Evolutionary conservation across 2,329 filamentous ascomycete species (phyloP), one percentile per base, ranked within the genome.

Genomic region (Bipolaris gigantea): DNA sequence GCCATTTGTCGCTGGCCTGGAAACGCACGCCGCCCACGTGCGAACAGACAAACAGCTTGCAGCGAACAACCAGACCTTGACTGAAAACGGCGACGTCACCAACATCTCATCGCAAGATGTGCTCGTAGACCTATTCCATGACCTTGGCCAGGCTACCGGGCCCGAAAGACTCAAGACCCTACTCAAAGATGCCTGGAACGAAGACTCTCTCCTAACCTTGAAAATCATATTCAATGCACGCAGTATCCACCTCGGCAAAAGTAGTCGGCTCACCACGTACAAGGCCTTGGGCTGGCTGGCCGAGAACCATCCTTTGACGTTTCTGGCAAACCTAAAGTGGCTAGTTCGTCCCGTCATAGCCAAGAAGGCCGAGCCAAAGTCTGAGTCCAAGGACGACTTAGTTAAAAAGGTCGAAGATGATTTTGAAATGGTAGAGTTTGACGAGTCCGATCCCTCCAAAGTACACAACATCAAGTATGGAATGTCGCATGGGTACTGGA

Each of bases 231-330:
- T 83, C 76, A 84, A 85, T 55, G 71, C 79, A 0, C 78, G 84
- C 9, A 84, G 82, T n/a, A 85, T 86, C 44, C 83, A 86, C 53
- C 70, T 85, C 0, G 83, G 84, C 15, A 85, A 85, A 68, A 76
- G 76, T 32, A 79, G 77, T 8, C 76, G 75, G 19, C 51, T 65
- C 2, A 73, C 72, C 1, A 81, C 83, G 55, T 86, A 85, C 63
- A 77, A 76, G 16, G 79, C 78, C 19, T 76, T 81, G 15, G 82
- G 83, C 3, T 86, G 83, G 83, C 73, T 87, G 13, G 78, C 78
- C 2, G 64, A 80, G 60, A 69, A 80, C 25, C 84, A 86, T 50
- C 83, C 83, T 0, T 68, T 75, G 7, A 86, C 83, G 0, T 73
- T 86, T 1, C 63, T 84, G 16, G 57, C 69, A 15, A 86, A 85